Conservation (phyloP, 345 rosid genomes). For the Gossypium australe region DNA sequence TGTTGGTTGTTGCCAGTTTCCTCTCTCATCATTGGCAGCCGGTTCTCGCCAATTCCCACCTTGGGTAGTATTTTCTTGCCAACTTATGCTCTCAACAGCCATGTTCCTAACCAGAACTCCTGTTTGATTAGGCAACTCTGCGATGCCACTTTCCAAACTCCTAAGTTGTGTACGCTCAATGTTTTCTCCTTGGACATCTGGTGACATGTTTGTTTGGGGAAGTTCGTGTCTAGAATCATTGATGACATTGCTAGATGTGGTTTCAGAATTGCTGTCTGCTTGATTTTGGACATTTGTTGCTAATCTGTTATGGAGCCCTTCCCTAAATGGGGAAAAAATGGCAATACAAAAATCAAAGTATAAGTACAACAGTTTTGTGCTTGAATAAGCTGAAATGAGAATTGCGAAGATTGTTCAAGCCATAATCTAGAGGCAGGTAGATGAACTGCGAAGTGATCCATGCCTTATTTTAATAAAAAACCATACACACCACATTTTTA, state of each 20-base stretch:
- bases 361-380: not conserved
- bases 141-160: slow-evolving; percentile 35
- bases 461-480: not conserved
- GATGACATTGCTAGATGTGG: slow-evolving; percentile 29
- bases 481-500: not conserved
- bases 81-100: slow-evolving; percentile 33
- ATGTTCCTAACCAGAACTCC: slow-evolving; percentile 33
- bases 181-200: slow-evolving; percentile 36
- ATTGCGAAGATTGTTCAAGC: not conserved
- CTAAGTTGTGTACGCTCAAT: slow-evolving; percentile 40
- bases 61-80: slow-evolving; percentile 49
- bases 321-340: slow-evolving; percentile 42
- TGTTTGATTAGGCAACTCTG: slow-evolving; percentile 40
- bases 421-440: not conserved
- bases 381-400: not conserved
- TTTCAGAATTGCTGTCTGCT: slow-evolving; percentile 53
- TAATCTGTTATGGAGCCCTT: slow-evolving; percentile 77
- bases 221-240: slow-evolving; percentile 39
- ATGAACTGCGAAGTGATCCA: not conserved
- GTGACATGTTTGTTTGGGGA: slow-evolving; percentile 34
- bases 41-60: slow-evolving; percentile 46
- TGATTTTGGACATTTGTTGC: slow-evolving; percentile 67
- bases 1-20: slow-evolving; percentile 45
- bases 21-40: slow-evolving; percentile 38
- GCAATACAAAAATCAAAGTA: not conserved